Evolutionary conservation across 495 filamentous ascomycete species (phyloP).

Genomic region (Acidomyces sp.): DNA sequence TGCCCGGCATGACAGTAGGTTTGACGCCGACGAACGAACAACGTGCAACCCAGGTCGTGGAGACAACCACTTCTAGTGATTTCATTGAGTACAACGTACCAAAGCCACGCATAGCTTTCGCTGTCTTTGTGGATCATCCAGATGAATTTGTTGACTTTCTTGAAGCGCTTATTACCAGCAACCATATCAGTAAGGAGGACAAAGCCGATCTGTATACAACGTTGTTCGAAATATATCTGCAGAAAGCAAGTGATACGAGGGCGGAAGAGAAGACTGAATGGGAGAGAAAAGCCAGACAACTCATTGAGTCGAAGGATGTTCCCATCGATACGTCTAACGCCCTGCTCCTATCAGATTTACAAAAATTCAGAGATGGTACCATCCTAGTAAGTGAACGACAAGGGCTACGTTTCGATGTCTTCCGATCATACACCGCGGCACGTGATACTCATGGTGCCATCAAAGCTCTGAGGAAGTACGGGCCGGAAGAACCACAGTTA

Average conservation of each 20-base stretch:
- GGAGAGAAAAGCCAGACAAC: slow-evolving; percentile 75
- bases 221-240: slow-evolving; percentile 93
- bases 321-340: slow-evolving; percentile 92
- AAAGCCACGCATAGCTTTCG: slow-evolving; percentile 82
- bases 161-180: slow-evolving; percentile 63
- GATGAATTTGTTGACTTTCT: slow-evolving; percentile 82
- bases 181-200: slow-evolving; percentile 53
- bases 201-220: slow-evolving; percentile 85
- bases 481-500: slow-evolving; percentile 78
- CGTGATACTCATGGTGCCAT: slow-evolving; percentile 86
- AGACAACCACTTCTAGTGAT: slow-evolving; percentile 27
- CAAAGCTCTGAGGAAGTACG: slow-evolving; percentile 78
- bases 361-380: slow-evolving; percentile 79
- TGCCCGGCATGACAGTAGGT: slow-evolving; percentile 67
- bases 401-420: slow-evolving; percentile 85
- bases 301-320: slow-evolving; percentile 65
- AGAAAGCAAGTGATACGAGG: slow-evolving; percentile 65
- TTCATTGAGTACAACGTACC: slow-evolving; percentile 48
- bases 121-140: slow-evolving; percentile 88
- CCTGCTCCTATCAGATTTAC: slow-evolving; percentile 79
- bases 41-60: slow-evolving; percentile 28
- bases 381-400: slow-evolving; percentile 88
- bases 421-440: slow-evolving; percentile 87
- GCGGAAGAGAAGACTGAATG: slow-evolving; percentile 61
- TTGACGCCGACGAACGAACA: slow-evolving; percentile 19